Base-by-base conservation (phyloP, 108 stramenopile species). In the Fragilaria crotonensis region DNA sequence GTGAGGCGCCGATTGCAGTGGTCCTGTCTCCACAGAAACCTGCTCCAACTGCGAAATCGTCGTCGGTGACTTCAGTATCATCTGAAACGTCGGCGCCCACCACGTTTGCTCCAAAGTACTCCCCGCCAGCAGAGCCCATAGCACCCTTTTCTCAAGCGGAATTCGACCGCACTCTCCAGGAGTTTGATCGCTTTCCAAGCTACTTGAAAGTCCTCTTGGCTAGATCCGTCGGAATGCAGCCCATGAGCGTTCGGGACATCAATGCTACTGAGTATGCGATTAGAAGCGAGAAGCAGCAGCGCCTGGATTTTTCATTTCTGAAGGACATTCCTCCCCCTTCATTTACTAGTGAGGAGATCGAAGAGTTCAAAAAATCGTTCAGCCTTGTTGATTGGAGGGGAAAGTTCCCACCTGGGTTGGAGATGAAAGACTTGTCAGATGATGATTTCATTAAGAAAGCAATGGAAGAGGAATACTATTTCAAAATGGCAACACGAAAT, bases 391-490 rank as follows among this genome's bases (percentile, higher is more conserved):
- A 41, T 14, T 41, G 36, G 36, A 41, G 36, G 36, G 14, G 14
- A 14, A 41, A 41, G 14, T 41, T 41, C 14, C 36, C 36, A 41
- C 36, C 36, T 11, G 36, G 14, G 14, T 41, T 41, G 36, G 11
- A 41, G 14, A 41, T 41, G 36, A 41, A 41, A 7, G 36, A 41
- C 14, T 41, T 41, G 14, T 41, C 36, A 14, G 36, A 41, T 41
- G 36, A 41, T 41, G 36, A 41, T 11, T 41, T 41, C 14, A 11
- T 41, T 11, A 41, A 73, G 14, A 63, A 70, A 52, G 30, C 68
- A 31, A 62, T 89, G 54, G 80, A 83, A 59, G 78, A 77, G 26
- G 79, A 85, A 28, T 85, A 71, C 30, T 77, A 64, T 48, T 69
- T 14, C 30, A 64, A 5, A 54, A 59, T 52, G 65, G 68, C 3